Evolutionary conservation across 805 yeast genomes (phyloP).

Genomic region (Saccharomycopsis sp.): DNA sequence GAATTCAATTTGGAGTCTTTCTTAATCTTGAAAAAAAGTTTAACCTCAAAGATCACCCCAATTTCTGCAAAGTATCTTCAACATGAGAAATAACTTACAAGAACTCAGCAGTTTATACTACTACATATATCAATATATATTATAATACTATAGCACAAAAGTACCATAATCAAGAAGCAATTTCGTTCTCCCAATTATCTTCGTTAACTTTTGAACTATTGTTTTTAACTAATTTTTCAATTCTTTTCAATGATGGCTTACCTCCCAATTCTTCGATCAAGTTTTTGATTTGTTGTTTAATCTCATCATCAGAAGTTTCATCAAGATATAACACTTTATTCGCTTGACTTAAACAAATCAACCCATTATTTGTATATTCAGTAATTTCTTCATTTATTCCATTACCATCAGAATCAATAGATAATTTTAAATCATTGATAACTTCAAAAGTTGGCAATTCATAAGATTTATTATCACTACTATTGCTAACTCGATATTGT

Average conservation of each 20-base stretch:
- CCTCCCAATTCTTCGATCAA: constrained; percentile 18
- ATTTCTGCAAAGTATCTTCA: too few species aligned
- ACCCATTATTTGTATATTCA: constrained; percentile 3
- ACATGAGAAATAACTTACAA: too few species aligned
- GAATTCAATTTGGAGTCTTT: too few species aligned
- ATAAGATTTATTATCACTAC: not conserved
- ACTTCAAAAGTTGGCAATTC: constrained; percentile 3
- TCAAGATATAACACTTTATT: constrained; percentile 7
- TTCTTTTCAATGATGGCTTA: constrained; percentile 12
- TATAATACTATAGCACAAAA: too few species aligned
- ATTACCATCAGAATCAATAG: constrained; percentile 6
- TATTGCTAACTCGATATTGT: constrained; percentile 4
- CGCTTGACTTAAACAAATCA: constrained; percentile 11
- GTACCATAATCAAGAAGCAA: too few species aligned
- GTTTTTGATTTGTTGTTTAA: constrained; percentile 9
- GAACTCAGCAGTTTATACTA: too few species aligned
- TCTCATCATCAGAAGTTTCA: constrained; percentile 13
- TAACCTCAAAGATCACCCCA: too few species aligned
- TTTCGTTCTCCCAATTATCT: constrained; percentile 3
- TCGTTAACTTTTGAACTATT: constrained; percentile 2
- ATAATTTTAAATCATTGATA: constrained; percentile 6
- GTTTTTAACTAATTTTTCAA: constrained; percentile 6
- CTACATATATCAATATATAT: too few species aligned
- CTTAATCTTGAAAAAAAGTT: too few species aligned
- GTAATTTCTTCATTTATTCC: constrained; percentile 14